A percentile compares a stretch with the other conserved stretches of the same genome.
Evolutionary conservation across 2,329 filamentous ascomycete genomes (phyloP).

Genomic region (Amylocarpus encephaloides): DNA sequence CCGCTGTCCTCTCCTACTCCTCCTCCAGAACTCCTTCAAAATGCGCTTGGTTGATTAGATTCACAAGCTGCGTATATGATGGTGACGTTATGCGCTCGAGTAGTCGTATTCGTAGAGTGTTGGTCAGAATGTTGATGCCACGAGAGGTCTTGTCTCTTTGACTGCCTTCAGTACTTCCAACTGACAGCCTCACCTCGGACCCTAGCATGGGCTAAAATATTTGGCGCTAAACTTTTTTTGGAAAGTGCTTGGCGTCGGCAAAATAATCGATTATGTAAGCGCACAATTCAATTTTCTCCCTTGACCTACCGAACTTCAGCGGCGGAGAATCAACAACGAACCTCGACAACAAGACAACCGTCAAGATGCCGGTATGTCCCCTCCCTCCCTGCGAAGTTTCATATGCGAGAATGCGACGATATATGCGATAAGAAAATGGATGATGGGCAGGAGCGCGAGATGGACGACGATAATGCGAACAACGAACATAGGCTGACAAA

Average conservation of each 20-base stretch:
- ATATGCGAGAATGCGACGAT: not conserved
- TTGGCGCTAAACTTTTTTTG: not conserved
- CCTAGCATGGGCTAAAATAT: not conserved
- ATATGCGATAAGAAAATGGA: not conserved
- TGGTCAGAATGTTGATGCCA: not conserved
- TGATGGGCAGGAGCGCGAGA: not conserved
- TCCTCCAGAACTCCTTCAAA: not conserved
- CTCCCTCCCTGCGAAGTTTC: not conserved
- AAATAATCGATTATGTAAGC: too few relatives aligned
- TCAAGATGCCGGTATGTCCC: conserved; percentile 50
- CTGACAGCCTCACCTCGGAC: not conserved
- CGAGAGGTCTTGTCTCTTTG: not conserved
- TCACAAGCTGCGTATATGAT: too few relatives aligned
- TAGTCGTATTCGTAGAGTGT: not conserved
- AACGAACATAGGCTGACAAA: conserved; percentile 13
- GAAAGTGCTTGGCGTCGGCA: not conserved
- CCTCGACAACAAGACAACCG: conserved; percentile 33
- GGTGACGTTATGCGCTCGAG: not conserved
- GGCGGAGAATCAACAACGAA: conserved; percentile 13
- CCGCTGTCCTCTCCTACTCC: conserved; percentile 14
- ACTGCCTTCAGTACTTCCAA: conserved; percentile 1
- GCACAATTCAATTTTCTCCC: too few relatives aligned
- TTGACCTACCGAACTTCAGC: not conserved
- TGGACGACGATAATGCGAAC: not conserved
- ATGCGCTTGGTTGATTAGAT: not conserved